Percentiles rank a stretch among this genome's conserved stretches.
Evolutionary conservation across 352 stramenopile species (phyloP).

Genomic region (Phytopythium oedochilum): DNA sequence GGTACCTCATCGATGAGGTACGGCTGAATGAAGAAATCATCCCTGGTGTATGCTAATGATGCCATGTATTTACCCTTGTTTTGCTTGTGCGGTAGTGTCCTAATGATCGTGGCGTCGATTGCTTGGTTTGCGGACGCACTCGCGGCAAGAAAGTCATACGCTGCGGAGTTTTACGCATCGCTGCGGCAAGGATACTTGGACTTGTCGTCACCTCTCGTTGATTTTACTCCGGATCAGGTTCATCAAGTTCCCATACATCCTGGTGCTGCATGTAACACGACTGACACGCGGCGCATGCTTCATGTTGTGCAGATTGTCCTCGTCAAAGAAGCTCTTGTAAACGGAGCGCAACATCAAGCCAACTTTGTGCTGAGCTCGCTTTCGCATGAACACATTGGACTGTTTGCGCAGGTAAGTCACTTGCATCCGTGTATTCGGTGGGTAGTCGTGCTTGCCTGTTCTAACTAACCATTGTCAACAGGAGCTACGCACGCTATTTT

Average conservation of each 20-base stretch:
- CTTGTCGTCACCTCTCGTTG: constrained; percentile 67
- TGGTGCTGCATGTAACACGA: background rate
- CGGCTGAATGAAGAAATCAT: too few relatives aligned
- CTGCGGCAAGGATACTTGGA: constrained; percentile 81
- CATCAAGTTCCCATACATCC: background rate
- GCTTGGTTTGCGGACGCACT: constrained; percentile 70
- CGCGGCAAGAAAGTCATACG: constrained; percentile 77
- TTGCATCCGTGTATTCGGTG: background rate
- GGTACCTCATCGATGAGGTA: constrained; percentile 59
- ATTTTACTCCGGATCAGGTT: constrained; percentile 85
- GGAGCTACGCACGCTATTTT: constrained; percentile 75
- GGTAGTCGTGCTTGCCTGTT: background rate
- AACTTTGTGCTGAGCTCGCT: constrained; percentile 83
- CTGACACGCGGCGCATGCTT: background rate
- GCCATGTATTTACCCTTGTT: background rate
- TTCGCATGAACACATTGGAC: constrained; percentile 62
- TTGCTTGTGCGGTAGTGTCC: constrained; percentile 24
- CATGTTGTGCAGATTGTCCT: constrained; percentile 43
- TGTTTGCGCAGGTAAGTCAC: constrained; percentile 55
- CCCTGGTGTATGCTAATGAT: background rate
- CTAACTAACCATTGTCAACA: constrained; percentile 18
- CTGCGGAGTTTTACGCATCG: constrained; percentile 81
- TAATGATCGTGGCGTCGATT: constrained; percentile 57
- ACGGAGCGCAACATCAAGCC: constrained; percentile 78
- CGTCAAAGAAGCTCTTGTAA: constrained; percentile 75